Conservation (phyloP, 441 rosid genomes). For the Erodium chrysanthum region DNA sequence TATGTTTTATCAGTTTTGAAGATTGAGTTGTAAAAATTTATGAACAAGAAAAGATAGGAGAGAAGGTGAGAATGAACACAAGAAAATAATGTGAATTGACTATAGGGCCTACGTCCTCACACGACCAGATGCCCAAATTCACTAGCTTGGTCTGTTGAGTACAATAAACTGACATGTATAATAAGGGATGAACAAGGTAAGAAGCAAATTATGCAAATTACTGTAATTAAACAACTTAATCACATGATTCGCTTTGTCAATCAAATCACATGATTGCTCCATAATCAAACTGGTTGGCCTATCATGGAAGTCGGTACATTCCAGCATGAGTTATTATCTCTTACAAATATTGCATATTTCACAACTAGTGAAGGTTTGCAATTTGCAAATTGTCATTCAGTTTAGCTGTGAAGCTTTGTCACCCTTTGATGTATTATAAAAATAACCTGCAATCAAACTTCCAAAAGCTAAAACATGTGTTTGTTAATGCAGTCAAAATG, state of each 20-base stretch:
- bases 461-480: neutral
- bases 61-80: too few species aligned
- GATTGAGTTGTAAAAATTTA: too few species aligned
- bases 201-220: neutral
- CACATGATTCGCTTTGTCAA: neutral
- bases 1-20: too few species aligned
- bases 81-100: too few species aligned
- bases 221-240: neutral
- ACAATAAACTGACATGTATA: neutral
- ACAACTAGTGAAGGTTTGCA: too few species aligned
- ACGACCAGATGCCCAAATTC: neutral
- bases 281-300: neutral
- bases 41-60: too few species aligned
- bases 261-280: neutral
- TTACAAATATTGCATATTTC: neutral
- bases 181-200: neutral
- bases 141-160: neutral
- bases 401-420: neutral
- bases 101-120: neutral
- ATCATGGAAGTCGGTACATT: neutral
- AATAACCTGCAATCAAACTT: neutral
- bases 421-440: neutral
- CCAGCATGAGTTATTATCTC: neutral
- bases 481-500: constrained; percentile 45
- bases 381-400: neutral